Percentiles rank a stretch among this genome's conserved stretches.
Conservation (phyloP, 1,284 basidiomycete genomes). For the Cutaneotrichosporon sp. region DNA sequence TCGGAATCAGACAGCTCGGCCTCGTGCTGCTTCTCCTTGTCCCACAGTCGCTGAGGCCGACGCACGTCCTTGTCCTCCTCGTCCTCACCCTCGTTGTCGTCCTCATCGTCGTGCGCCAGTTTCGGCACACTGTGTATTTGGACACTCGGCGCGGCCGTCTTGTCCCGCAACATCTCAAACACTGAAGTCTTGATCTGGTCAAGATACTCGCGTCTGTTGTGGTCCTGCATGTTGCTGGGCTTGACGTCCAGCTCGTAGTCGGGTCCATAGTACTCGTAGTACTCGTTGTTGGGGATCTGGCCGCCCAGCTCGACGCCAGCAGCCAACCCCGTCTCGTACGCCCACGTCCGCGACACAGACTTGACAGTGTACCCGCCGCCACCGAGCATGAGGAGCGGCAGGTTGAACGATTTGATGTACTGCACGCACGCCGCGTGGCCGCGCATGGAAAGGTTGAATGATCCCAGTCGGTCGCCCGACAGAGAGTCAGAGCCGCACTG, state of each 20-base stretch:
- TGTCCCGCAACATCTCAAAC: conserved; percentile 79
- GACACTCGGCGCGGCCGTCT: conserved; percentile 80
- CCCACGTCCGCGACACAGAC: conserved; percentile 95
- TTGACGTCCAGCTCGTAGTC: conserved; percentile 97
- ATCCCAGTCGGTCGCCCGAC: conserved; percentile 92
- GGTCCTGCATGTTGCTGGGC: conserved; percentile 90
- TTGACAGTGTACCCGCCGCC: conserved; percentile 99
- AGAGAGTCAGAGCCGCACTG: conserved; percentile 99
- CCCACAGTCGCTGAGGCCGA: conserved; percentile 54
- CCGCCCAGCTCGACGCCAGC: conserved; percentile 84
- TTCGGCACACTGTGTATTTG: conserved; percentile 63
- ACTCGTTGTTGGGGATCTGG: conserved; percentile 96
- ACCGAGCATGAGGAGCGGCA: conserved; percentile 85
- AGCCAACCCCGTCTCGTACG: conserved; percentile 94
- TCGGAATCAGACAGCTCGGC: conserved; percentile 52
- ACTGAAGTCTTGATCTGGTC: conserved; percentile 89
- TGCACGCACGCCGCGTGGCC: conserved; percentile 97
- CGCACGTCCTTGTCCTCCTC: conserved; percentile 67
- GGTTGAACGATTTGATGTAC: conserved; percentile 94
- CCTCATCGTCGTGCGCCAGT: conserved; percentile 74
- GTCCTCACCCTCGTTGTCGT: conserved; percentile 74
- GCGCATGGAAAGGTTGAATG: conserved; percentile 94
- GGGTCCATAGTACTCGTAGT: conserved; percentile 98
- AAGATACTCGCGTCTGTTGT: conserved; percentile 89
- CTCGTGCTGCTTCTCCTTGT: conserved; percentile 43